Percentiles rank a stretch among this genome's conserved stretches.
phyloP scores from a whole-genome alignment of 225 moss, liverwort and hornwort species.

The Bryum argenteum region DNA sequence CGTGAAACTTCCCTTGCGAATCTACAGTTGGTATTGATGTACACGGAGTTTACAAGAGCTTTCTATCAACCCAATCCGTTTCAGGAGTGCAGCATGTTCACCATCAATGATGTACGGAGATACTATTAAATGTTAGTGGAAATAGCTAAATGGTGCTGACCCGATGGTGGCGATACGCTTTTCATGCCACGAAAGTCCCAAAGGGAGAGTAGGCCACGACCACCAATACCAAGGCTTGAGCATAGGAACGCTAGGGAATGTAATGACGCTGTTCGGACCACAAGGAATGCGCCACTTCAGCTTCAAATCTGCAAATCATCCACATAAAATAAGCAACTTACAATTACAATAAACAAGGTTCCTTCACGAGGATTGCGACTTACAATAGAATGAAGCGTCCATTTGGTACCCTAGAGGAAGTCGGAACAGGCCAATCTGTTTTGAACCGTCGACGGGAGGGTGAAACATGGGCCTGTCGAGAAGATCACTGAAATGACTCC shows the following conservation, averaged over 20 bases:
- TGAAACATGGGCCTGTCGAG: constrained; percentile 82
- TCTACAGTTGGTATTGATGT: not conserved
- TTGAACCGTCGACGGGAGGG: constrained; percentile 75
- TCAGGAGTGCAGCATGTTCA: not conserved
- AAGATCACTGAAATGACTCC: constrained; percentile 68
- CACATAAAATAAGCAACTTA: not conserved
- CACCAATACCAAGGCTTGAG: constrained; percentile 99
- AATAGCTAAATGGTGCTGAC: constrained; percentile 34
- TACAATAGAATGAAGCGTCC: constrained; percentile 96
- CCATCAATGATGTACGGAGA: not conserved
- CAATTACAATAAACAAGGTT: not conserved
- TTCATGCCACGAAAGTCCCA: constrained; percentile 90
- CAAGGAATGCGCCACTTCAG: constrained; percentile 90
- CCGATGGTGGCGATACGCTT: constrained; percentile 86
- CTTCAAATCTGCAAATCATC: constrained; percentile 69
- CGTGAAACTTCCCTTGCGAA: not conserved
- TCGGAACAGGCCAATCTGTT: constrained; percentile 63
- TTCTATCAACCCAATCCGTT: not conserved
- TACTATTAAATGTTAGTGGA: not conserved
- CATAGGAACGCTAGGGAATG: constrained; percentile 91
- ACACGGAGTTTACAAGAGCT: not conserved
- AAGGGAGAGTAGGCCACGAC: constrained; percentile 90
- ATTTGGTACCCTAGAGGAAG: constrained; percentile 97
- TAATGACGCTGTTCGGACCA: constrained; percentile 91
- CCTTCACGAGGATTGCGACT: constrained; percentile 29